These are phyloP conservation scores for Rosa lucieae DNA, from an alignment of 306 rosid genomes.

Conservation along the genomic window DNA sequence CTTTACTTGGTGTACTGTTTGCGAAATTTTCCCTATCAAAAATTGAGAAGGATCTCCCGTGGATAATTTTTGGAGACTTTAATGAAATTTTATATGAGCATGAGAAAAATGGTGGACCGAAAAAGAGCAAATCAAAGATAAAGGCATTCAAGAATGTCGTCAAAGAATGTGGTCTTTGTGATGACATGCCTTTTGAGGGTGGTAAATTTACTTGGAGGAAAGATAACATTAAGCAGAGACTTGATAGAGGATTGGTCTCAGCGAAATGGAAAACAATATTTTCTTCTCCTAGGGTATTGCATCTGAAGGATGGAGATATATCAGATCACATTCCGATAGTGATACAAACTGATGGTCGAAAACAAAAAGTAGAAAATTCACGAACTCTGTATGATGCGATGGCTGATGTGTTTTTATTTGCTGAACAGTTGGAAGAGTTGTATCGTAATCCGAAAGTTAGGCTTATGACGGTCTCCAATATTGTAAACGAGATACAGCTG, in stretches of 20 bases:
- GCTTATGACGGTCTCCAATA: background rate
- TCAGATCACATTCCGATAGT: background rate
- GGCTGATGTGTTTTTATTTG: background rate
- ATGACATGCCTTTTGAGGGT: background rate
- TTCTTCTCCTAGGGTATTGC: background rate
- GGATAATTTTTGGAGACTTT: too few species aligned
- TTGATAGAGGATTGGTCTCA: too few species aligned
- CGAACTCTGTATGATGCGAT: background rate
- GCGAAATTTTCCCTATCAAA: too few species aligned
- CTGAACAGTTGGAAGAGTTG: background rate
- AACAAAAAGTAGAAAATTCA: background rate
- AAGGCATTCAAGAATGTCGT: background rate
- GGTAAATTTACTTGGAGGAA: too few species aligned
- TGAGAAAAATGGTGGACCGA: background rate
- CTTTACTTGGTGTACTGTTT: background rate
- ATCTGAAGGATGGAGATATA: background rate
- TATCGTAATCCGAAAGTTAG: too few species aligned
- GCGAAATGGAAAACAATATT: background rate
- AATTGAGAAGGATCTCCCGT: too few species aligned
- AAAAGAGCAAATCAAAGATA: too few species aligned
- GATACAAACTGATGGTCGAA: background rate
- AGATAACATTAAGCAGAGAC: too few species aligned
- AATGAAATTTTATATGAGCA: too few species aligned
- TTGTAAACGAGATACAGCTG: background rate
- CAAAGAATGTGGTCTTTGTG: background rate